phyloP scores from a whole-genome alignment of 2,329 filamentous ascomycete species.

The Claviceps paspali region DNA sequence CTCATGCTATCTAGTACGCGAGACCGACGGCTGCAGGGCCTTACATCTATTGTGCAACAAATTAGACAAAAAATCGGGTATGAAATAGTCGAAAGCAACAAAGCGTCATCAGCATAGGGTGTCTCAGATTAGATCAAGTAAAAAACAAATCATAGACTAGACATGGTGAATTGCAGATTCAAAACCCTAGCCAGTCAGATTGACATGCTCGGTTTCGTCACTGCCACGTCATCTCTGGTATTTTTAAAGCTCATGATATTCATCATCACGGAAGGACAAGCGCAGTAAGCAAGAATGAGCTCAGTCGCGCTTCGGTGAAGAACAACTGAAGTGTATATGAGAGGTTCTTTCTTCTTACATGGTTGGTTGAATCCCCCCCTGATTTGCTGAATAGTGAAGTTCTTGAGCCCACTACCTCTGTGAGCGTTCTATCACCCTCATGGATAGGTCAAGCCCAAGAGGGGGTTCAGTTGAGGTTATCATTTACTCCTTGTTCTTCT shows the following conservation, averaged over 20 bases:
- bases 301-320: neutral
- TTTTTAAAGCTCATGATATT: constrained; percentile 20
- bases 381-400: too few species aligned
- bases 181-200: constrained; percentile 28
- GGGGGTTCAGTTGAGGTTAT: too few species aligned
- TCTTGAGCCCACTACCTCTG: too few species aligned
- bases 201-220: constrained; percentile 33
- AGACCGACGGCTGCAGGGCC: constrained; percentile 35
- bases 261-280: constrained; percentile 23
- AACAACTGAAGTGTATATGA: neutral
- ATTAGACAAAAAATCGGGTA: constrained; percentile 19
- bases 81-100: constrained; percentile 7
- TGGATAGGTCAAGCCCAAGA: too few species aligned
- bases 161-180: constrained; percentile 11
- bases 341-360: too few species aligned
- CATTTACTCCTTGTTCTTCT: too few species aligned
- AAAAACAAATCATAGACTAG: constrained; percentile 22
- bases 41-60: constrained; percentile 26
- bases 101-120: constrained; percentile 3
- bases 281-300: neutral
- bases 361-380: too few species aligned
- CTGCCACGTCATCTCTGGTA: constrained; percentile 17
- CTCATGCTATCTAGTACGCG: constrained; percentile 36
- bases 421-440: too few species aligned
- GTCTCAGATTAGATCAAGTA: constrained; percentile 53